Percentiles rank a stretch among this genome's conserved stretches.
These are phyloP conservation scores for Kitagawia praeruptora DNA, from an alignment of 129 eudicot genomes.

Conservation along the genomic window DNA sequence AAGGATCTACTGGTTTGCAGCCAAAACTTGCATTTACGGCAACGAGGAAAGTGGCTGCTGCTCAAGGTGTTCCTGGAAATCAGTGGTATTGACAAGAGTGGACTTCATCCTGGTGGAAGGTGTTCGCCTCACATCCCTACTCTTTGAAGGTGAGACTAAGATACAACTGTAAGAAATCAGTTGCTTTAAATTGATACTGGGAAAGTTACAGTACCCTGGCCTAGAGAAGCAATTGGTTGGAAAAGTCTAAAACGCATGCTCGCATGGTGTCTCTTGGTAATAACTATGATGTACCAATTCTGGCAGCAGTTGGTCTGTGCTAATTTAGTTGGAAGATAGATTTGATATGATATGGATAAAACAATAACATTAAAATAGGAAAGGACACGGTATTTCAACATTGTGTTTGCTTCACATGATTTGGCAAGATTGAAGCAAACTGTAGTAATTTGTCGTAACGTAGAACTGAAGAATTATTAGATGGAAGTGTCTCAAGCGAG, in stretches of 20 bases:
- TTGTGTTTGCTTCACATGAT: background rate
- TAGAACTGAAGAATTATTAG: too few species aligned
- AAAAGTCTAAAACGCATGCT: background rate
- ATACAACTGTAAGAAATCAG: background rate
- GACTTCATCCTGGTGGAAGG: background rate
- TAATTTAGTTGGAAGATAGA: background rate
- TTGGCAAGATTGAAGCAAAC: background rate
- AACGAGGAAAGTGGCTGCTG: too few species aligned
- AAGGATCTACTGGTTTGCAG: too few species aligned
- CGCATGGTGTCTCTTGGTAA: background rate
- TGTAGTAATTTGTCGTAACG: background rate
- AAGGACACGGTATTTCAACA: background rate
- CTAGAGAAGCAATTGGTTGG: background rate
- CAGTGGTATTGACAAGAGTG: too few species aligned
- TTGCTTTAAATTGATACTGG: background rate
- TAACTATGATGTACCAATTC: background rate
- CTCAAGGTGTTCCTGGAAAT: too few species aligned
- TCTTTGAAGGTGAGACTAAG: background rate
- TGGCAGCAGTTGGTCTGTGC: background rate
- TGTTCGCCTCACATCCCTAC: background rate
- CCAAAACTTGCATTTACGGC: too few species aligned
- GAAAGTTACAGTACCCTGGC: background rate
- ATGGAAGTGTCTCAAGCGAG: too few species aligned
- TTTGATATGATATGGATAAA: background rate
- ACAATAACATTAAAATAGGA: background rate